Evolutionary conservation across 176 grass and related monocot genomes (phyloP).

Genomic region (Raddia distichophylla): DNA sequence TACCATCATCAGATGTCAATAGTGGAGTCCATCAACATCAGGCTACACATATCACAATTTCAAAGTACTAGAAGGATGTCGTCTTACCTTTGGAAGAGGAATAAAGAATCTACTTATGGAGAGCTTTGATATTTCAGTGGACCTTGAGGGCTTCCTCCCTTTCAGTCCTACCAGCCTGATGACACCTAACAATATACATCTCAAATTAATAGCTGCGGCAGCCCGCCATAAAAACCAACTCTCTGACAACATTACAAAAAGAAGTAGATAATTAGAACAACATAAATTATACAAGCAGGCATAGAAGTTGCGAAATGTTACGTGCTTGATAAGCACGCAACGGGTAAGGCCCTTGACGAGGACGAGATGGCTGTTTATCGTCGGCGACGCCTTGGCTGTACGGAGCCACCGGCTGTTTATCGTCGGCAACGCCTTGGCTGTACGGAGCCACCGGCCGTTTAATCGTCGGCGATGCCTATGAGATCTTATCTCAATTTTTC

Average conservation of each 20-base stretch:
- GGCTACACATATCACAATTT: slow-evolving; percentile 23
- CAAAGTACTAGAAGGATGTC: background rate
- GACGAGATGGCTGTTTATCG: no score
- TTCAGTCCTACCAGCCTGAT: slow-evolving; percentile 53
- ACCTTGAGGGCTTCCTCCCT: slow-evolving; percentile 56
- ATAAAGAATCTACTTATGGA: slow-evolving; percentile 74
- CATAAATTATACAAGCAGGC: no score
- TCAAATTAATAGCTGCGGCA: slow-evolving; percentile 6
- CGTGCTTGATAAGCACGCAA: no score
- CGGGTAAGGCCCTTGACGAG: no score
- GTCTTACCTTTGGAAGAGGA: slow-evolving; percentile 77
- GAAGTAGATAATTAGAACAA: slow-evolving; percentile 10
- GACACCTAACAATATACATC: slow-evolving; percentile 52
- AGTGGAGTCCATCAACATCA: background rate
- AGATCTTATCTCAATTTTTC: no score
- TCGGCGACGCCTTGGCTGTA: no score
- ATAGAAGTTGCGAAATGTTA: no score
- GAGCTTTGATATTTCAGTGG: slow-evolving; percentile 65
- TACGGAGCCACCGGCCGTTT: no score
- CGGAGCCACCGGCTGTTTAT: no score
- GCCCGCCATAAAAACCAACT: slow-evolving; percentile 2
- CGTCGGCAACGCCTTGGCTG: no score
- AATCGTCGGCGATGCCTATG: no score
- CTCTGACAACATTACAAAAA: slow-evolving; percentile 5
- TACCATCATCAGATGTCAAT: slow-evolving; percentile 21